Evolutionary conservation across 108 stramenopile species (phyloP).

Genomic region (Skeletonema costatum): DNA sequence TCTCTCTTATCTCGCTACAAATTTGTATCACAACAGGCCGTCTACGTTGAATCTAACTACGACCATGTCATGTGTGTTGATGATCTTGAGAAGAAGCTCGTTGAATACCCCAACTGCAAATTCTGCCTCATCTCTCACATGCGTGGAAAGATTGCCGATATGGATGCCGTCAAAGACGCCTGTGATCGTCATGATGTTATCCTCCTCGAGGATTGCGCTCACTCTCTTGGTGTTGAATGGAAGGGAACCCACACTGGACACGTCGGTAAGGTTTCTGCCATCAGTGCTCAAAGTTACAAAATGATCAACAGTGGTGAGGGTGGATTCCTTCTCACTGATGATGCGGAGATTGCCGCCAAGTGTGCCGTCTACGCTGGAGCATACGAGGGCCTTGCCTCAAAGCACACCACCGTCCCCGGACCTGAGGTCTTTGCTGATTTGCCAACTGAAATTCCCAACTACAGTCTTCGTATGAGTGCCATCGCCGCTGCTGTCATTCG

Average conservation of each 20-base stretch:
- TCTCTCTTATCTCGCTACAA: neutral
- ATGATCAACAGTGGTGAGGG: slow-evolving; percentile 94
- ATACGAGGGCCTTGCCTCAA: slow-evolving; percentile 76
- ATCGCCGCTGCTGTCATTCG: slow-evolving; percentile 78
- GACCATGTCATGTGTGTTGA: slow-evolving; percentile 82
- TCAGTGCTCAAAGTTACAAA: slow-evolving; percentile 85
- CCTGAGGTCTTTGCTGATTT: slow-evolving; percentile 61
- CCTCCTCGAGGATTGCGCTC: slow-evolving; percentile 90
- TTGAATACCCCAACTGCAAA: slow-evolving; percentile 72
- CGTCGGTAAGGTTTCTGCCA: slow-evolving; percentile 72
- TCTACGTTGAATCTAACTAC: slow-evolving; percentile 82
- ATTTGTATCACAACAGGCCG: slow-evolving; percentile 44
- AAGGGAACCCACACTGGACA: slow-evolving; percentile 84
- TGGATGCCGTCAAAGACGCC: slow-evolving; percentile 73
- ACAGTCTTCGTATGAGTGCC: slow-evolving; percentile 83
- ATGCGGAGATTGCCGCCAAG: slow-evolving; percentile 74
- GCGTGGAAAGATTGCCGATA: slow-evolving; percentile 92
- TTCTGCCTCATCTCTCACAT: slow-evolving; percentile 90
- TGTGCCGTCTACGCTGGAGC: slow-evolving; percentile 85
- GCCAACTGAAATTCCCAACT: slow-evolving; percentile 75
- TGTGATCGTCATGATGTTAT: slow-evolving; percentile 73
- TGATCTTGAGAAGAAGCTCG: slow-evolving; percentile 84
- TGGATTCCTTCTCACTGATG: slow-evolving; percentile 85
- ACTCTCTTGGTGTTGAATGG: slow-evolving; percentile 85
- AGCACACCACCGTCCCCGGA: slow-evolving; percentile 78